A percentile compares a stretch with the other conserved stretches of the same genome.
These are phyloP conservation scores for Saccharomycopsis vini DNA, from an alignment of 805 yeast species.

Conservation along the genomic window DNA sequence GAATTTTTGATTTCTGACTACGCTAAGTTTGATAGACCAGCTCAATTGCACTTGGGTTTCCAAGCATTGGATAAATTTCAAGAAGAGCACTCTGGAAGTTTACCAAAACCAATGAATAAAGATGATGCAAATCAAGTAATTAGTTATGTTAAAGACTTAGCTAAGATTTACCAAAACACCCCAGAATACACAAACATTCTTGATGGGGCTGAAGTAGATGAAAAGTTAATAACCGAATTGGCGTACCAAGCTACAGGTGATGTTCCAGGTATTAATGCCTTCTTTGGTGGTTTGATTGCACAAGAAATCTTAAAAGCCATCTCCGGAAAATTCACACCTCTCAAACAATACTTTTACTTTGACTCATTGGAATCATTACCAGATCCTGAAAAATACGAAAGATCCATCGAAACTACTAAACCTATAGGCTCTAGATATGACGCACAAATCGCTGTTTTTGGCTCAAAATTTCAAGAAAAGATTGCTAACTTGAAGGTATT, in stretches of 20 bases:
- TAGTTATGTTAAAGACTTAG: slow-evolving; percentile 49
- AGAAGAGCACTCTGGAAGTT: slow-evolving; percentile 46
- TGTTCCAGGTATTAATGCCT: slow-evolving; percentile 80
- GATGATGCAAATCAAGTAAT: slow-evolving; percentile 67
- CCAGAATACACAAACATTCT: slow-evolving; percentile 54
- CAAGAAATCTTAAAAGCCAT: slow-evolving; percentile 95
- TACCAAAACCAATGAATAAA: slow-evolving; percentile 71
- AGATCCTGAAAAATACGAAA: slow-evolving; percentile 40
- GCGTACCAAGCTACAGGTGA: slow-evolving; percentile 88
- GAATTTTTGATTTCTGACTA: slow-evolving; percentile 77
- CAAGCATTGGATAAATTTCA: slow-evolving; percentile 77
- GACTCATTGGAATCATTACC: slow-evolving; percentile 93
- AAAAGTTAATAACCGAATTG: slow-evolving; percentile 57
- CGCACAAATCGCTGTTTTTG: slow-evolving; percentile 92
- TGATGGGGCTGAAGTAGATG: slow-evolving; percentile 46
- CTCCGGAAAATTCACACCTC: slow-evolving; percentile 91
- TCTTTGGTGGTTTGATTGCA: slow-evolving; percentile 89
- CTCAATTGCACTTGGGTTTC: slow-evolving; percentile 85
- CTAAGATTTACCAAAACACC: slow-evolving; percentile 42
- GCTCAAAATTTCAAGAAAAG: slow-evolving; percentile 62
- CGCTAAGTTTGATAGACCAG: slow-evolving; percentile 90
- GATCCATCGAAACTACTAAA: slow-evolving; percentile 63
- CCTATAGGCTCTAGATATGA: slow-evolving; percentile 84
- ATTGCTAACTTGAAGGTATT: slow-evolving; percentile 75
- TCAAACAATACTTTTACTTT: slow-evolving; percentile 85